A percentile compares a stretch with the other conserved stretches of the same genome.
Evolutionary conservation across 2,329 filamentous ascomycete genomes (phyloP).

Genomic region (Aspergillus aculeatinus): DNA sequence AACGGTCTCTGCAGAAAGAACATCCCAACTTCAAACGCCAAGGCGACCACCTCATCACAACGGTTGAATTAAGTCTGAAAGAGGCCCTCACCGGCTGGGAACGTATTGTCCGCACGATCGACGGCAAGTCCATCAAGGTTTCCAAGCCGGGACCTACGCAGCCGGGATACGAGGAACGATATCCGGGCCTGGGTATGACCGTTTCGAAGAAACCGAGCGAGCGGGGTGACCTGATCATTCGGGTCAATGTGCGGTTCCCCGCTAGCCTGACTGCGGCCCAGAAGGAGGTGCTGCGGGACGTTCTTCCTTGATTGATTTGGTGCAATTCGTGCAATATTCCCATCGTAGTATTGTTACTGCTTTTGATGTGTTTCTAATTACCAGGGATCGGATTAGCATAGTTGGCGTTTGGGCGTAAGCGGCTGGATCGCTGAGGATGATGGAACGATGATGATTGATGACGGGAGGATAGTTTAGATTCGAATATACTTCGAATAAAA

Average conservation of each 20-base stretch:
- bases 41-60: slow-evolving; percentile 80
- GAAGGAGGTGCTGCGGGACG: slow-evolving; percentile 77
- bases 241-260: slow-evolving; percentile 92
- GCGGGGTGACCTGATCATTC: slow-evolving; percentile 83
- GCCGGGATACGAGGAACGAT: slow-evolving; percentile 77
- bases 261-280: slow-evolving; percentile 71
- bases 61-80: slow-evolving; percentile 80
- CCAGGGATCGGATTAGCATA: slow-evolving; percentile 18
- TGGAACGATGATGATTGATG: slow-evolving; percentile 8
- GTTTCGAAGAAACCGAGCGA: slow-evolving; percentile 83
- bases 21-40: slow-evolving; percentile 83
- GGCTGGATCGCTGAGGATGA: slow-evolving; percentile 8
- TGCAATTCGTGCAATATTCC: neutral
- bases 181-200: slow-evolving; percentile 88
- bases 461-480: neutral
- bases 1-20: slow-evolving; percentile 66
- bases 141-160: slow-evolving; percentile 81
- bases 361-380: neutral
- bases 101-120: slow-evolving; percentile 87
- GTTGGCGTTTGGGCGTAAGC: slow-evolving; percentile 28
- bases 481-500: neutral
- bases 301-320: slow-evolving; percentile 55
- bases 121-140: slow-evolving; percentile 79
- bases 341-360: neutral
- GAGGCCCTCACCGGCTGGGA: slow-evolving; percentile 94